phyloP scores from a whole-genome alignment of 2,329 filamentous ascomycete genomes.

The Stylonectria norvegica region DNA sequence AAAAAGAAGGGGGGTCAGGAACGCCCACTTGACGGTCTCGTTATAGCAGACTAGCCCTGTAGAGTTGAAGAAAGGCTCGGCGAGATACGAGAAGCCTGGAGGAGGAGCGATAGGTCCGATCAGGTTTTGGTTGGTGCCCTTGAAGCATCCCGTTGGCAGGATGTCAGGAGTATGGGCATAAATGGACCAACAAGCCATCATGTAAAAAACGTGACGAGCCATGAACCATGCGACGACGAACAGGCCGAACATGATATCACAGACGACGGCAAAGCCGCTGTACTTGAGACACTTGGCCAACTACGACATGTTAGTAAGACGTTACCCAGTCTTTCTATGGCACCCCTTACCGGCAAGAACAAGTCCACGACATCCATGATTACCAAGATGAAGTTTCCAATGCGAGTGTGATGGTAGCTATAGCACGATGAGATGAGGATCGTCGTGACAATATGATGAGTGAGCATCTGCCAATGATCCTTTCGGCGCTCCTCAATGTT shows the following conservation, averaged over 20 bases:
- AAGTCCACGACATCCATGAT: constrained; percentile 94
- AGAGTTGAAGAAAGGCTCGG: constrained; percentile 70
- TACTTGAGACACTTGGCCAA: constrained; percentile 93
- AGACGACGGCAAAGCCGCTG: constrained; percentile 68
- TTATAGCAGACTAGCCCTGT: constrained; percentile 79
- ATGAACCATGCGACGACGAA: constrained; percentile 86
- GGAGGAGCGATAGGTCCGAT: constrained; percentile 51
- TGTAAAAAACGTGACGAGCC: constrained; percentile 77
- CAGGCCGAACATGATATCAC: constrained; percentile 78
- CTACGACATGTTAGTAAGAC: constrained; percentile 40
- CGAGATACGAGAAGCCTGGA: constrained; percentile 56
- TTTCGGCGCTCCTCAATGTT: constrained; percentile 93
- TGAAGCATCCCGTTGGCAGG: constrained; percentile 71
- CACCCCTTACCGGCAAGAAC: constrained; percentile 68
- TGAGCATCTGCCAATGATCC: constrained; percentile 94
- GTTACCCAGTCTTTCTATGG: neutral
- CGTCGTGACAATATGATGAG: constrained; percentile 88
- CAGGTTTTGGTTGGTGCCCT: constrained; percentile 52
- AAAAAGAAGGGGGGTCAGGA: constrained; percentile 71
- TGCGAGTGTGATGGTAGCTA: constrained; percentile 79
- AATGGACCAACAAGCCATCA: constrained; percentile 72
- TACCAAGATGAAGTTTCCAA: constrained; percentile 83
- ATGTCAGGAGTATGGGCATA: constrained; percentile 53
- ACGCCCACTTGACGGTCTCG: constrained; percentile 67
- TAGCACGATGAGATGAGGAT: constrained; percentile 78